A percentile compares a stretch with the other conserved stretches of the same genome.
Conservation (phyloP, 495 filamentous ascomycete genomes). For the Aspergillus ostianus region DNA sequence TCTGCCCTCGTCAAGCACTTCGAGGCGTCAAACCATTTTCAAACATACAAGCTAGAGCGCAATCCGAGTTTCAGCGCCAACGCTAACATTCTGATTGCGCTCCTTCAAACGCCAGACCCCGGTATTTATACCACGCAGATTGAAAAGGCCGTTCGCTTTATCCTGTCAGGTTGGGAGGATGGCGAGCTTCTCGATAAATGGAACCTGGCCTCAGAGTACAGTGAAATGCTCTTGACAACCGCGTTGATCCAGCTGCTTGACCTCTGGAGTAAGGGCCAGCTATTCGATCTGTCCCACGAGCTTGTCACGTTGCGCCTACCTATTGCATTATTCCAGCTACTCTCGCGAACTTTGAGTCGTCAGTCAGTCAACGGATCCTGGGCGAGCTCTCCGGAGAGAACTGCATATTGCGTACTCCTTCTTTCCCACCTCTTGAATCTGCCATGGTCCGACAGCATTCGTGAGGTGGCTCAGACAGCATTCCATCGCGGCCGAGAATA, state of each 20-base stretch:
- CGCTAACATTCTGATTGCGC: slow-evolving; percentile 37
- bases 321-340: background rate
- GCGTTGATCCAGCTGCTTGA: slow-evolving; percentile 7
- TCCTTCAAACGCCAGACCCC: slow-evolving; percentile 22
- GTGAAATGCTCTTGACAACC: slow-evolving; percentile 15
- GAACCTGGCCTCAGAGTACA: slow-evolving; percentile 15
- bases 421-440: too few relatives aligned
- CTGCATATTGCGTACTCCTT: slow-evolving; percentile 2
- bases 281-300: background rate
- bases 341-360: background rate
- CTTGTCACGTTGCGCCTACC: background rate
- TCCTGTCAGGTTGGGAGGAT: slow-evolving; percentile 12
- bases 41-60: slow-evolving; percentile 36
- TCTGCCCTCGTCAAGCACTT: slow-evolving; percentile 31
- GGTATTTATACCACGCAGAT: slow-evolving; percentile 17
- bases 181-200: slow-evolving; percentile 18
- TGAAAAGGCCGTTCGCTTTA: slow-evolving; percentile 21
- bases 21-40: slow-evolving; percentile 31
- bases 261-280: background rate
- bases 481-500: background rate
- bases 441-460: background rate
- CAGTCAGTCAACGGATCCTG: slow-evolving; percentile 31
- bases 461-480: slow-evolving; percentile 3
- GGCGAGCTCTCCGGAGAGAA: slow-evolving; percentile 24
- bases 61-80: slow-evolving; percentile 43